Conservation (phyloP, 73 alveolate genomes). For the Paramecium biaurelia region DNA sequence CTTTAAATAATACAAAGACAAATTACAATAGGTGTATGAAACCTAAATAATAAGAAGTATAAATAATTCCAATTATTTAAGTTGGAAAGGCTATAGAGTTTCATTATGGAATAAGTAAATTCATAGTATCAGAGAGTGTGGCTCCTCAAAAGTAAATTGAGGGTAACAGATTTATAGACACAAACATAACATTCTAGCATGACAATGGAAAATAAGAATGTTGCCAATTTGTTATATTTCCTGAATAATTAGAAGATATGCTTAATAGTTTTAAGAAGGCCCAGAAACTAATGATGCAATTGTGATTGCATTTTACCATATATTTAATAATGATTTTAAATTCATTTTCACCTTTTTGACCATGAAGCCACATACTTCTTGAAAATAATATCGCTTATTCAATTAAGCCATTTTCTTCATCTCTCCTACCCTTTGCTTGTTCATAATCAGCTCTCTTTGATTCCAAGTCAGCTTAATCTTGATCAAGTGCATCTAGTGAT, state of each 20-base stretch:
- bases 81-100: slow-evolving; percentile 39
- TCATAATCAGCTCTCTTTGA: not conserved
- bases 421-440: not conserved
- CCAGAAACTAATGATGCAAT: slow-evolving; percentile 36
- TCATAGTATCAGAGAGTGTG: slow-evolving; percentile 52
- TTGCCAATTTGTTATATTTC: slow-evolving; percentile 34
- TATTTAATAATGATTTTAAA: not conserved
- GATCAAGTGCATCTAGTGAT: not conserved
- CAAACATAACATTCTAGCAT: slow-evolving; percentile 36
- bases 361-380: not conserved
- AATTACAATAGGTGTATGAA: not conserved
- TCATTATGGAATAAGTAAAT: slow-evolving; percentile 58
- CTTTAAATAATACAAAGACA: slow-evolving; percentile 45
- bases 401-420: not conserved
- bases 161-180: slow-evolving; percentile 26
- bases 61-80: not conserved
- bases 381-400: not conserved
- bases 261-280: slow-evolving; percentile 51
- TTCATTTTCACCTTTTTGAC: not conserved
- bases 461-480: not conserved
- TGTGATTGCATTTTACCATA: not conserved
- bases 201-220: not conserved
- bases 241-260: slow-evolving; percentile 37
- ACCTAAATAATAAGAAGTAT: slow-evolving; percentile 13
- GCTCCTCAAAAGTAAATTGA: slow-evolving; percentile 12